Conservation (phyloP, 495 filamentous ascomycete genomes). For the Usnea hakonensis region DNA sequence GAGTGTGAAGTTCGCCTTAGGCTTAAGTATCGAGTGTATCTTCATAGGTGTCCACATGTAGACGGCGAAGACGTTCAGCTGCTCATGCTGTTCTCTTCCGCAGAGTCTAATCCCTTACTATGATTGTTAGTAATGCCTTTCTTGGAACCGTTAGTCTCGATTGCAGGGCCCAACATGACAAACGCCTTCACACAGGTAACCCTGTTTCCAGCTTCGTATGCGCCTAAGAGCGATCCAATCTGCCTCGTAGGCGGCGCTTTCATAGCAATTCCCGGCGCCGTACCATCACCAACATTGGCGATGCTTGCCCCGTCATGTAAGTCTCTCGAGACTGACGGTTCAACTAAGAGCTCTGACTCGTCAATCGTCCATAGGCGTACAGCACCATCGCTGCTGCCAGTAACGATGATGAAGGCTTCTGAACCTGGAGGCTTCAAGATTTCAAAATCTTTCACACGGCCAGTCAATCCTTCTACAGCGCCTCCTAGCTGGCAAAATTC, state of each 20-base stretch:
- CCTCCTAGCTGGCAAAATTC: constrained; percentile 75
- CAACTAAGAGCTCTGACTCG: constrained; percentile 27
- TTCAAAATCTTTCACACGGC: constrained; percentile 83
- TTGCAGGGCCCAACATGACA: constrained; percentile 55
- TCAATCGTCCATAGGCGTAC: constrained; percentile 65
- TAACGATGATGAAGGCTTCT: constrained; percentile 52
- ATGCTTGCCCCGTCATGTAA: constrained; percentile 8
- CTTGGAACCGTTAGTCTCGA: constrained; percentile 31
- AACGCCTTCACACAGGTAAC: constrained; percentile 88
- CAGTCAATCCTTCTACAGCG: constrained; percentile 51
- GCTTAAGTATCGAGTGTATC: not conserved
- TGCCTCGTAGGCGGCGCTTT: constrained; percentile 41
- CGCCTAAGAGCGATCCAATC: constrained; percentile 64
- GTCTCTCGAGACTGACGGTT: not conserved
- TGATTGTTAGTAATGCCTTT: constrained; percentile 36
- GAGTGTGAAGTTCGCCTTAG: not conserved
- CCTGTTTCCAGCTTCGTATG: constrained; percentile 75
- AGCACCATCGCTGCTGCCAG: constrained; percentile 74
- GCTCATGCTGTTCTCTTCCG: constrained; percentile 10
- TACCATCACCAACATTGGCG: constrained; percentile 16
- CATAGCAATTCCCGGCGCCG: not conserved
- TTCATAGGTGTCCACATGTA: not conserved
- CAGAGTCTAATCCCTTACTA: constrained; percentile 2
- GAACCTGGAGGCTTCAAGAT: constrained; percentile 43
- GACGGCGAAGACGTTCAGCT: not conserved